A percentile compares a stretch with the other conserved stretches of the same genome.
Evolutionary conservation across 129 eudicot species (phyloP).

Genomic region (Escallonia herrerae): DNA sequence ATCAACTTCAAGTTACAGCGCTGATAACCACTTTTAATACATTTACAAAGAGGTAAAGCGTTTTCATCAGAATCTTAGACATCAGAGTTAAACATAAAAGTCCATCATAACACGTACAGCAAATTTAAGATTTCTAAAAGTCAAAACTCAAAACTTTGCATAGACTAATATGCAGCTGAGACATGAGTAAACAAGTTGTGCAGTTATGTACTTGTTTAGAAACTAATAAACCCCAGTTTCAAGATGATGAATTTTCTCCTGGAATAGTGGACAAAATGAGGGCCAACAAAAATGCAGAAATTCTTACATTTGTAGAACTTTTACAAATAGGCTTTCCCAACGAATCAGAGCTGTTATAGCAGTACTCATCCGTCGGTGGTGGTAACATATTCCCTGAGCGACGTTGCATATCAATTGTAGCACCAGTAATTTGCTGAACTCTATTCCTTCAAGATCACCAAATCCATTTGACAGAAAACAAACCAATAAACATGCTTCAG

Average conservation of each 20-base stretch:
- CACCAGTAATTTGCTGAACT: conserved; percentile 79
- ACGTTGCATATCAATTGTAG: conserved; percentile 60
- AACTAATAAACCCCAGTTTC: too few species aligned
- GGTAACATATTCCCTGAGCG: conserved; percentile 81
- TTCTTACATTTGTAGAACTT: conserved; percentile 78
- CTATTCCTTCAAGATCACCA: conserved; percentile 53
- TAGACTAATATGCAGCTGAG: too few species aligned
- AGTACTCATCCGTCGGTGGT: conserved; percentile 84
- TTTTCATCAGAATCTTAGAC: too few species aligned
- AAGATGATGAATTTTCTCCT: too few species aligned
- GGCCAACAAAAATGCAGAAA: not conserved
- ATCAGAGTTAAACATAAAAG: too few species aligned
- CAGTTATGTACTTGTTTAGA: too few species aligned
- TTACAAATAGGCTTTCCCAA: conserved; percentile 54
- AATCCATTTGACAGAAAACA: conserved; percentile 24
- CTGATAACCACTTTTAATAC: conserved; percentile 2
- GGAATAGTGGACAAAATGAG: too few species aligned
- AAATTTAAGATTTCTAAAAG: too few species aligned
- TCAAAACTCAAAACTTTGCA: too few species aligned
- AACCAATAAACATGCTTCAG: not conserved
- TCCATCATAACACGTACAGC: too few species aligned
- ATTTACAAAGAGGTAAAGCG: not conserved
- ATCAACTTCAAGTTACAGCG: conserved; percentile 7
- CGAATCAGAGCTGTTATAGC: conserved; percentile 45
- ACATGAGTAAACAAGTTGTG: too few species aligned